A percentile compares a stretch with the other conserved stretches of the same genome.
Evolutionary conservation across 345 rosid species (phyloP).

Genomic region (Brassica incana): DNA sequence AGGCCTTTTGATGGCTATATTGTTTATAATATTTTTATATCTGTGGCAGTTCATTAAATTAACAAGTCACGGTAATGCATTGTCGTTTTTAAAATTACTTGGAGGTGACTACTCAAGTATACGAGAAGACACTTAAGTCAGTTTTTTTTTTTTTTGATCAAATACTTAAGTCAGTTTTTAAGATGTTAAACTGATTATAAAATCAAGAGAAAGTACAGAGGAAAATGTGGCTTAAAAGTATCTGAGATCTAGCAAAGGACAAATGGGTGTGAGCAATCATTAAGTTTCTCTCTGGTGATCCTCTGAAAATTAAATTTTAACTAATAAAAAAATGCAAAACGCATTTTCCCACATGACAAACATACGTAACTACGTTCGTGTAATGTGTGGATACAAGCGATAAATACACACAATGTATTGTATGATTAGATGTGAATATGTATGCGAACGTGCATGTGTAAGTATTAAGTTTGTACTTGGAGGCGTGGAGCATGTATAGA

Average conservation of each 20-base stretch:
- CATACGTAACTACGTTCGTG: constrained; percentile 33
- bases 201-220: constrained; percentile 25
- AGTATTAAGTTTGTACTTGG: neutral
- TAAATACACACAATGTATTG: neutral
- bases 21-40: neutral
- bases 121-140: constrained; percentile 26
- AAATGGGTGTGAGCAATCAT: constrained; percentile 39
- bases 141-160: neutral
- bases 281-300: constrained; percentile 27
- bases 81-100: constrained; percentile 6
- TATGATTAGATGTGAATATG: constrained; percentile 19
- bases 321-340: constrained; percentile 5
- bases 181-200: constrained; percentile 12
- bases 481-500: neutral
- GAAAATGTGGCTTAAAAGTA: constrained; percentile 23
- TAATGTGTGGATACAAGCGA: constrained; percentile 20
- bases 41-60: neutral
- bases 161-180: neutral
- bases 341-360: constrained; percentile 36
- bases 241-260: constrained; percentile 37
- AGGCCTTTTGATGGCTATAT: neutral
- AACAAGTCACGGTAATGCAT: neutral
- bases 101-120: constrained; percentile 31
- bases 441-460: constrained; percentile 21
- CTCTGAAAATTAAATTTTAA: neutral